Evolutionary conservation across 2,329 filamentous ascomycete species (phyloP), one percentile per base, ranked within the genome.

Genomic region (Plenodomus lindquistii): DNA sequence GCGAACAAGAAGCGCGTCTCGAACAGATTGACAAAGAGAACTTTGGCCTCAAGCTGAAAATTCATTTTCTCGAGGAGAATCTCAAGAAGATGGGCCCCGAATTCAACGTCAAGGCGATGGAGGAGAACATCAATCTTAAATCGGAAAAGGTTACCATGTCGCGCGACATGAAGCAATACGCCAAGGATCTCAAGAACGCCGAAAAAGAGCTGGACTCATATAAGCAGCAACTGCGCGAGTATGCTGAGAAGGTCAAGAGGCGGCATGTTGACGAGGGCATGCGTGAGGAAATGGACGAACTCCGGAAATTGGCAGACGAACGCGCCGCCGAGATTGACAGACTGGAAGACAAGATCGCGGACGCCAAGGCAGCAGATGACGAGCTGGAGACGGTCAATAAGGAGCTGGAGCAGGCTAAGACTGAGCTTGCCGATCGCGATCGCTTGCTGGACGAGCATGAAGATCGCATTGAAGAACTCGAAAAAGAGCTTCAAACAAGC

Each of bases 1-100:
- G 91, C 52, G 94, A 99, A 69, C 94, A 99, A 72, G 94, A 97
- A 73, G 91, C 91, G 79, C 84, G 85, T 59, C 93, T 99, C 61
- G 90, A 97, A 75, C 89, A 89, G 67, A 93, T 99, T 62, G 91
- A 97, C 69, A 99, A 99, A 77, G 94, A 97, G 68, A 99, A 99
- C 68, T 99, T 97, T 69, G 91, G 91, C 19, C 80, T 99, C 36
- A 62, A 62, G 45, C 48, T 62, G 9, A 62, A 62, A 24, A 56
- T 97, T 44, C 91, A 97, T 72, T 99, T 96, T 70, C 81, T 99
- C 46, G 91, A 99, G 71, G 91, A 97, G 61, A 89, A 90, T 13
- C 76, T 99, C 41, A 84, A 87, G 44, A 96, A 95, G 70, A 85
- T 88, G 45, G 93, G 93, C 0, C 91, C 90, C 7, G 91, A 92